Conservation (phyloP, 495 filamentous ascomycete species). For the Aspergillus homomorphus region DNA sequence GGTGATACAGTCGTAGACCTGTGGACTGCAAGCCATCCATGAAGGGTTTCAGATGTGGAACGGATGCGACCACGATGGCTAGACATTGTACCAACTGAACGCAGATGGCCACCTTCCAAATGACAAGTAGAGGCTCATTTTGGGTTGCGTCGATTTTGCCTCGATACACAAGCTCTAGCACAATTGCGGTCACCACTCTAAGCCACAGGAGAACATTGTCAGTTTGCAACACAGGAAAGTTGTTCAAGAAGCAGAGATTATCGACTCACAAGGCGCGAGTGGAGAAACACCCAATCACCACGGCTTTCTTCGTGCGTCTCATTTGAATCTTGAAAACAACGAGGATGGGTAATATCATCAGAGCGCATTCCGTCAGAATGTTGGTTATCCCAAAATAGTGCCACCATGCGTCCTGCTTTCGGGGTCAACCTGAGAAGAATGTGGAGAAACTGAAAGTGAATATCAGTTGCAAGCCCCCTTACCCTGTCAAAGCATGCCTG, state of each 20-base stretch:
- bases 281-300: conserved; percentile 21
- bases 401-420: conserved; percentile 22
- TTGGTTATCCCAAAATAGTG: conserved; percentile 21
- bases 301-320: conserved; percentile 11
- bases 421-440: not conserved
- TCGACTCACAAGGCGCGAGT: conserved; percentile 2
- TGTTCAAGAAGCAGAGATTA: not conserved
- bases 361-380: conserved; percentile 22
- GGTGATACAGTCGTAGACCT: conserved; percentile 30
- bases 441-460: too few relatives aligned
- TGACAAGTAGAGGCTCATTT: conserved; percentile 16
- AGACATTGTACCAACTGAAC: conserved; percentile 19
- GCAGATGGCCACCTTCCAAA: conserved; percentile 20
- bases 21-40: conserved; percentile 41
- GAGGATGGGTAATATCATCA: conserved; percentile 21
- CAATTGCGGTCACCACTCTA: conserved; percentile 17
- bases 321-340: conserved; percentile 23
- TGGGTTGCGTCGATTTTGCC: conserved; percentile 2
- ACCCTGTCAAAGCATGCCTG: conserved; percentile 26
- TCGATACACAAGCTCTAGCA: conserved; percentile 18
- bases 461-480: not conserved
- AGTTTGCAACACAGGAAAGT: not conserved
- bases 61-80: conserved; percentile 39
- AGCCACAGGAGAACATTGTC: not conserved
- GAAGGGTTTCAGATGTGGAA: conserved; percentile 46